phyloP scores from a whole-genome alignment of 352 stramenopile genomes.

The Pythium phragmiticola region DNA sequence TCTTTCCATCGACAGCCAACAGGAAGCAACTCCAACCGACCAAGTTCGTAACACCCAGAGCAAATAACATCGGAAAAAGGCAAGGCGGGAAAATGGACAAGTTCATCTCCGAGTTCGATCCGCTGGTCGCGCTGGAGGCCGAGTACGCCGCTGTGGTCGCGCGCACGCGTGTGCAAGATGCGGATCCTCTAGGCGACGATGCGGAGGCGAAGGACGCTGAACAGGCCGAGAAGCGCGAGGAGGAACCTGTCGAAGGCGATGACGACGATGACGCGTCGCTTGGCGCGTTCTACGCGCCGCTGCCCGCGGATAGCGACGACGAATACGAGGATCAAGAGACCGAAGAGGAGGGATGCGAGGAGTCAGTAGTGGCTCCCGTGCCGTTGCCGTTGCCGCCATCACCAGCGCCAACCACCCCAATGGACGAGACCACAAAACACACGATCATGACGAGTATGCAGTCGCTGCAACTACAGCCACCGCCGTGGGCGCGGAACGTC shows the following conservation, averaged over 20 bases:
- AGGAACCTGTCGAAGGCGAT: slow-evolving; percentile 19
- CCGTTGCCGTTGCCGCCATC: not conserved
- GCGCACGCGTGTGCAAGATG: slow-evolving; percentile 20
- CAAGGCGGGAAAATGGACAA: slow-evolving; percentile 27
- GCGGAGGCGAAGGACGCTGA: not conserved
- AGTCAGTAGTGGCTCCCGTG: slow-evolving; percentile 5
- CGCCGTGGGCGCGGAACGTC: slow-evolving; percentile 40
- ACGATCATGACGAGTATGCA: slow-evolving; percentile 63
- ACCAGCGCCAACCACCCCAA: not conserved
- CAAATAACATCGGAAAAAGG: slow-evolving; percentile 6
- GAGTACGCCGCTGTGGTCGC: slow-evolving; percentile 64
- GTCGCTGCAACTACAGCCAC: slow-evolving; percentile 41
- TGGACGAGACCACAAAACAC: slow-evolving; percentile 35
- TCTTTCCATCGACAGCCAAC: not conserved
- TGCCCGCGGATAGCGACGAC: slow-evolving; percentile 25
- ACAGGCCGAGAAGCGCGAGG: slow-evolving; percentile 16
- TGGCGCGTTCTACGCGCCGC: slow-evolving; percentile 21
- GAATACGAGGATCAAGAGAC: slow-evolving; percentile 19
- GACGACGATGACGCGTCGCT: slow-evolving; percentile 20
- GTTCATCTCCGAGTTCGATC: slow-evolving; percentile 39
- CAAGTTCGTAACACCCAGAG: not conserved
- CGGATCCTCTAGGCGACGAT: not conserved
- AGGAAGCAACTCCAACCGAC: not conserved
- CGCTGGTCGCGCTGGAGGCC: slow-evolving; percentile 51
- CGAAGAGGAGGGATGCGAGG: slow-evolving; percentile 13